A percentile compares a stretch with the other conserved stretches of the same genome.
phyloP scores from a whole-genome alignment of 148 eudicot genomes.

The Vaccinium corymbosum region DNA sequence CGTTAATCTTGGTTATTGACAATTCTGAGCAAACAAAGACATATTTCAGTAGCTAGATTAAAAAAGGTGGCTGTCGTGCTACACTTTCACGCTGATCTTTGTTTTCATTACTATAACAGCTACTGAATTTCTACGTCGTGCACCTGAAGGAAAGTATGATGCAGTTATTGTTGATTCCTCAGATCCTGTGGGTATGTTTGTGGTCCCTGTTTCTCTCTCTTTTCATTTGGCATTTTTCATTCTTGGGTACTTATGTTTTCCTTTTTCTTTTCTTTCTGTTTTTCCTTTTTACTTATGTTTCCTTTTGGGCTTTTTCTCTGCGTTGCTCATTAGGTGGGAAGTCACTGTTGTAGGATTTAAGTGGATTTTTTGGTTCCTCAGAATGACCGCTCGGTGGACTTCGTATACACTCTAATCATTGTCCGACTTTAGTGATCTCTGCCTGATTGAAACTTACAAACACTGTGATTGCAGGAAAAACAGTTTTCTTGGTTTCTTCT shows the following conservation, averaged over 20 bases:
- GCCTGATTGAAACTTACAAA: background rate
- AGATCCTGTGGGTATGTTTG: slow-evolving; percentile 87
- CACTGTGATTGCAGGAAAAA: background rate
- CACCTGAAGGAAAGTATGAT: slow-evolving; percentile 80
- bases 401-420: background rate
- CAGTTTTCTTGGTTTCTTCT: background rate
- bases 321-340: background rate
- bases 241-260: background rate
- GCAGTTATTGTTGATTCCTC: slow-evolving; percentile 95
- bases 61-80: background rate
- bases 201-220: background rate
- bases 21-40: background rate
- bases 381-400: background rate
- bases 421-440: background rate
- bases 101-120: slow-evolving; percentile 44
- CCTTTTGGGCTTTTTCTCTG: background rate
- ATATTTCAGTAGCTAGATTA: background rate
- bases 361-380: background rate
- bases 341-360: background rate
- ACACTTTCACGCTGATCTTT: slow-evolving; percentile 9
- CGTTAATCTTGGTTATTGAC: background rate
- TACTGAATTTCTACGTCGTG: slow-evolving; percentile 58
- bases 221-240: background rate
- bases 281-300: background rate
- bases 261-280: background rate